A percentile compares a stretch with the other conserved stretches of the same genome.
These are phyloP conservation scores for Candida pseudoviswanathii DNA, from an alignment of 1,139 yeast species.

Conservation along the genomic window DNA sequence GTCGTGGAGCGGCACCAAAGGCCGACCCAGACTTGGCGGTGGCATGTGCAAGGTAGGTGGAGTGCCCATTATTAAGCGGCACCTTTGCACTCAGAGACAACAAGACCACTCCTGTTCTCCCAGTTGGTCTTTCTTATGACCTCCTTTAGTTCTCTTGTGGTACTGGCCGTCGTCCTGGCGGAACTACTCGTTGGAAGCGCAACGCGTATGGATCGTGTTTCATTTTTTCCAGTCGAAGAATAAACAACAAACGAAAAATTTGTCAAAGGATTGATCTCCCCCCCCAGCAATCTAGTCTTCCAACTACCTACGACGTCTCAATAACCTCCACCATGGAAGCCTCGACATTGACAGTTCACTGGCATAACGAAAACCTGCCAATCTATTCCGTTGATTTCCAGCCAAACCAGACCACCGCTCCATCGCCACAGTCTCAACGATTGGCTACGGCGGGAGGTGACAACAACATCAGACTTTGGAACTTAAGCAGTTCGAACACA, in stretches of 20 bases:
- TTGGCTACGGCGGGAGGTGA: slow-evolving; percentile 96
- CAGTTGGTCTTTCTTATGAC: no score
- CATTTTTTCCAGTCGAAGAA: no score
- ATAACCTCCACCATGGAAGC: slow-evolving; percentile 47
- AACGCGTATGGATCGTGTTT: no score
- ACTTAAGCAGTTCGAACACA: slow-evolving; percentile 11
- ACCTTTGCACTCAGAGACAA: no score
- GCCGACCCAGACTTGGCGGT: background rate
- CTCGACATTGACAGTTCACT: slow-evolving; percentile 66
- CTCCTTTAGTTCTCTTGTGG: no score
- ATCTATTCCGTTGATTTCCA: slow-evolving; percentile 84
- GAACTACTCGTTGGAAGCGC: no score
- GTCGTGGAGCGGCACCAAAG: background rate
- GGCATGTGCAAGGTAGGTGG: no score
- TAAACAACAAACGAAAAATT: no score
- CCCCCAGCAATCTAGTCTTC: background rate
- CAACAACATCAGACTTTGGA: slow-evolving; percentile 78
- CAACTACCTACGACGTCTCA: background rate
- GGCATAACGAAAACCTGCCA: slow-evolving; percentile 84
- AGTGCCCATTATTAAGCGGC: no score
- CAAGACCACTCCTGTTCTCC: no score
- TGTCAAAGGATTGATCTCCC: no score
- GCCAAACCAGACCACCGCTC: slow-evolving; percentile 33
- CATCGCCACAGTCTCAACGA: slow-evolving; percentile 25
- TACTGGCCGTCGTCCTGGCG: no score